Percentiles rank a stretch among this genome's conserved stretches.
Conservation (phyloP, 1,284 basidiomycete species). For the Boletellus deceptivus region DNA sequence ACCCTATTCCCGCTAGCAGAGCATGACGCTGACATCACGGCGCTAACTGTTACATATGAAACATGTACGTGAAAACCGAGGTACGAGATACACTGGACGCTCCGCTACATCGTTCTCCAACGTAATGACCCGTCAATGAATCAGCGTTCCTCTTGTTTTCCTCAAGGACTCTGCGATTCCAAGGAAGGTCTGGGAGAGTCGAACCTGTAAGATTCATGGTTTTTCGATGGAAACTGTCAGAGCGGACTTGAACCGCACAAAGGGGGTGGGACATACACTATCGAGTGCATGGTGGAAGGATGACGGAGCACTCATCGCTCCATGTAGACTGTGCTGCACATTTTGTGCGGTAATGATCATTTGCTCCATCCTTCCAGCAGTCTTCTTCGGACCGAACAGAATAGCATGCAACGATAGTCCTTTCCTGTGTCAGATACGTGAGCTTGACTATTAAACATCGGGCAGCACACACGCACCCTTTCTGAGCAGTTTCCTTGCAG, state of each 20-base stretch:
- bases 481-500: constrained; percentile 40
- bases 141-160: constrained; percentile 49
- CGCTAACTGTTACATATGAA: too few species aligned
- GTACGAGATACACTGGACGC: too few species aligned
- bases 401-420: constrained; percentile 58
- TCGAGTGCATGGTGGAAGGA: constrained; percentile 53
- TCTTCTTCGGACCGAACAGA: constrained; percentile 47
- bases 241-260: too few species aligned
- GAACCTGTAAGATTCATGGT: constrained; percentile 37
- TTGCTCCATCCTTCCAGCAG: constrained; percentile 35
- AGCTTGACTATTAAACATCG: background rate
- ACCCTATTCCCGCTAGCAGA: too few species aligned
- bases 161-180: constrained; percentile 56
- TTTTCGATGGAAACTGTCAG: background rate
- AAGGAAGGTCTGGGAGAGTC: constrained; percentile 56
- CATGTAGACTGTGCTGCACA: constrained; percentile 39
- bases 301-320: constrained; percentile 38
- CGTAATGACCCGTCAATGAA: constrained; percentile 22
- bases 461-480: constrained; percentile 39
- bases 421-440: constrained; percentile 37
- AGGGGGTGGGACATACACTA: constrained; percentile 36
- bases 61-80: too few species aligned
- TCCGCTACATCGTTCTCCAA: too few species aligned
- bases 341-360: constrained; percentile 55
- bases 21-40: too few species aligned